Evolutionary conservation across 2,329 filamentous ascomycete species (phyloP).

Genomic region (Penicillium sclerotigenum): DNA sequence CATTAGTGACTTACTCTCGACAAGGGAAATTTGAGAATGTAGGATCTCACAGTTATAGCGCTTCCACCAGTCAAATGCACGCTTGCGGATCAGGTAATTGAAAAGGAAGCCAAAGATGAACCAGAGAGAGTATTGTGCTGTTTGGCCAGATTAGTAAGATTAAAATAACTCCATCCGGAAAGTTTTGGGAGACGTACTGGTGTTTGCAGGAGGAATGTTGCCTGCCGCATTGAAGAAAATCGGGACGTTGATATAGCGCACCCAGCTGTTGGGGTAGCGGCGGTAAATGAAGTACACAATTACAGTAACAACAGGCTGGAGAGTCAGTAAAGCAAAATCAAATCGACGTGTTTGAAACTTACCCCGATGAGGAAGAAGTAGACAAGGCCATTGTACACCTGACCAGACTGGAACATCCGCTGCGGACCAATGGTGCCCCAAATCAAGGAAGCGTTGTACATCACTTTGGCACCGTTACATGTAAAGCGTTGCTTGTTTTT

Average conservation of each 20-base stretch:
- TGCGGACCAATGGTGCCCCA: conserved; percentile 37
- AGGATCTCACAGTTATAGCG: conserved; percentile 30
- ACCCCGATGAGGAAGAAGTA: conserved; percentile 36
- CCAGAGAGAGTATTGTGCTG: conserved; percentile 32
- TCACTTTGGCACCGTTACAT: conserved; percentile 33
- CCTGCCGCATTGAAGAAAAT: conserved; percentile 36
- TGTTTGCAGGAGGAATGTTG: conserved; percentile 34
- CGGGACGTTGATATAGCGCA: conserved; percentile 34
- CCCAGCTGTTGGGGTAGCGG: conserved; percentile 30
- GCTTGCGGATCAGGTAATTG: conserved; percentile 31
- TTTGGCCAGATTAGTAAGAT: background rate
- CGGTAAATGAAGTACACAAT: conserved; percentile 30
- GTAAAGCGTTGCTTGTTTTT: conserved; percentile 34
- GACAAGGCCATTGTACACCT: conserved; percentile 30
- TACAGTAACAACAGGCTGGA: conserved; percentile 28
- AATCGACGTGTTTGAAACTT: background rate
- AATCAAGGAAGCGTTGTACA: conserved; percentile 35
- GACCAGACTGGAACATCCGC: conserved; percentile 32
- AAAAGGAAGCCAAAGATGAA: conserved; percentile 34
- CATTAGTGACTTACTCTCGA: background rate
- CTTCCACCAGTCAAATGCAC: conserved; percentile 35
- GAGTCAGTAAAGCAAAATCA: background rate
- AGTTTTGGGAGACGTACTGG: conserved; percentile 26
- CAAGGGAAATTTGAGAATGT: conserved; percentile 5
- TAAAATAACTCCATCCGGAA: background rate